Base-by-base conservation (phyloP, 441 rosid species). In the Omphalea diandra region DNA sequence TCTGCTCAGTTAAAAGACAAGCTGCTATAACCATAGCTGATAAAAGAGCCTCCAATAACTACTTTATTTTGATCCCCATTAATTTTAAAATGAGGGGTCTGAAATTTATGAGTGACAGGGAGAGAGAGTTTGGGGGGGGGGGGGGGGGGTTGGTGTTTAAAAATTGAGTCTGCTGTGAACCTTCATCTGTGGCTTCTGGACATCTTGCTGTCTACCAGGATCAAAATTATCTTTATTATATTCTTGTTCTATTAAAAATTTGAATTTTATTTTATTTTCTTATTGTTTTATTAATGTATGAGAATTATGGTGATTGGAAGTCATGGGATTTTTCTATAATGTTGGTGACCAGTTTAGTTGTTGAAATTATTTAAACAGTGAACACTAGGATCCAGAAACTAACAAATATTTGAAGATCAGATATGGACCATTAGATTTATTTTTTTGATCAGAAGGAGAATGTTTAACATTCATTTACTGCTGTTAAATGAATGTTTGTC, bases 391-490 rank as follows among this genome's bases (percentile, higher is more conserved):
- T 69, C 43, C 15, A 3, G 31, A 60, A 35, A 65, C 12, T 33
- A 46, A 22, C 24, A 47, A 14, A 36, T 53, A 17, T n/a, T 55
- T 56, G 12, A 29, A 29, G 27, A 50, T 59, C 9, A 44, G 43
- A 32, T 14, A 26, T 53, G 20, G 11, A 15, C 44, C 12, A 14
- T 26, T 14, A 68, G 15, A 18, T 50, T 14, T 64, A 32, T 61
- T 49, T 57, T 33, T 53, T 22, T 17, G 20, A 15, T 47, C 40
- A 12, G 47, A 61, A 65, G 35, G 52, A 56, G 33, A 60, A 69
- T 17, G n/a, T n/a, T n/a, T n/a, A n/a, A n/a, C n/a, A n/a, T n/a
- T n/a, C n/a, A n/a, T n/a, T n/a, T n/a, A n/a, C n/a, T n/a, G n/a
- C n/a, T n/a, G n/a, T n/a, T n/a, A n/a, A n/a, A n/a, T n/a, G n/a